Conservation (phyloP, 768 basidiomycete species). For the Boletales sp. region DNA sequence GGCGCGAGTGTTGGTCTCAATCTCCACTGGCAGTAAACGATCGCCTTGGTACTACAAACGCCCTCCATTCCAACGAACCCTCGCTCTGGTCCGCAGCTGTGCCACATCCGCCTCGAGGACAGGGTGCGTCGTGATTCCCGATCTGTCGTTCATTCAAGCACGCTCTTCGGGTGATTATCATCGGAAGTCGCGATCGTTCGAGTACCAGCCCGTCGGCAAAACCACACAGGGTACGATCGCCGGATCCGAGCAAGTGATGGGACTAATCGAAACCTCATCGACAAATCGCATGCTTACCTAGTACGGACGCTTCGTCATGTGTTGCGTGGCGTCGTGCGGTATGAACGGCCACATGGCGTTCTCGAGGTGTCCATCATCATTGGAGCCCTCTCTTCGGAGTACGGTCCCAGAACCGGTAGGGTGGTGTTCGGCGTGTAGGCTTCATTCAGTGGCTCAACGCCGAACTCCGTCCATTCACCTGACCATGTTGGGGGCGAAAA, state of each 20-base stretch:
- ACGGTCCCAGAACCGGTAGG: not conserved
- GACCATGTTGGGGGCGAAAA: not conserved
- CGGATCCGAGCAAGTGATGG: not conserved
- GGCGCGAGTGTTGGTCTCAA: not conserved
- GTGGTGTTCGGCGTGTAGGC: not conserved
- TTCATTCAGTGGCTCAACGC: not conserved
- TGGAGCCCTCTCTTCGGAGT: no score
- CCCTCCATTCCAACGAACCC: not conserved
- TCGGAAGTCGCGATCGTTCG: not conserved
- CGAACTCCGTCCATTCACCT: no score
- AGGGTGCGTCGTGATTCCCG: slow-evolving; percentile 10
- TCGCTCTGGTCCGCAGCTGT: not conserved
- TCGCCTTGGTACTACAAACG: not conserved
- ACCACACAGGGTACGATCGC: not conserved
- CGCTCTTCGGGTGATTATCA: not conserved
- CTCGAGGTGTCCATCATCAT: not conserved
- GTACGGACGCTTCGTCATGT: not conserved
- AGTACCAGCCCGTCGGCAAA: not conserved
- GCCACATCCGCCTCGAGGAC: slow-evolving; percentile 11
- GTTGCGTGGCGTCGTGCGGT: not conserved
- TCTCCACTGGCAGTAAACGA: slow-evolving; percentile 5
- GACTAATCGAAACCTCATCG: no score
- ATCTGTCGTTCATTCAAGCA: not conserved
- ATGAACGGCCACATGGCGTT: not conserved
- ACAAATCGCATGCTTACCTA: no score